Evolutionary conservation across 106 monocot genomes (phyloP).

Genomic region (Hemerocallis citrina): DNA sequence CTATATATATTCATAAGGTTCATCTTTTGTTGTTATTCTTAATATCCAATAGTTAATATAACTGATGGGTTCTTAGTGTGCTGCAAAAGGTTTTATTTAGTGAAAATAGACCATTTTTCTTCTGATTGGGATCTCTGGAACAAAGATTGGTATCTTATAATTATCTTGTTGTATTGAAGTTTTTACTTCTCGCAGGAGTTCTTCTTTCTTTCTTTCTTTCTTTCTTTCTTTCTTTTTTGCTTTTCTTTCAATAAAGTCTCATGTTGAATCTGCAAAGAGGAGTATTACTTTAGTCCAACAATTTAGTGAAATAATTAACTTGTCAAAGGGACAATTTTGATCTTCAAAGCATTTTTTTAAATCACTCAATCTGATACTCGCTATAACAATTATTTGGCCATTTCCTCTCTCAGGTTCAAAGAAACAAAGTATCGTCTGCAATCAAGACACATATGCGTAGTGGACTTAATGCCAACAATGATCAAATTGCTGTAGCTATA

Average conservation of each 20-base stretch:
- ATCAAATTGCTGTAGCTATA: constrained; percentile 76
- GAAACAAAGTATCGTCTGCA: constrained; percentile 39
- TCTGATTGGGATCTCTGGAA: background rate
- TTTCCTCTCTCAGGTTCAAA: constrained; percentile 36
- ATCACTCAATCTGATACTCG: too few species aligned
- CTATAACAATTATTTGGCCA: background rate
- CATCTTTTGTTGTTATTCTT: background rate
- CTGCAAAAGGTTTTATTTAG: background rate
- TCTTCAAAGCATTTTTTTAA: background rate
- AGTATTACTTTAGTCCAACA: background rate
- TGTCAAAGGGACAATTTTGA: background rate
- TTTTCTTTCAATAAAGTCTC: too few species aligned
- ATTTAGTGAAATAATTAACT: background rate
- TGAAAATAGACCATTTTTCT: background rate
- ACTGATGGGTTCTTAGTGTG: background rate
- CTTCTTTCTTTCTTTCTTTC: too few species aligned
- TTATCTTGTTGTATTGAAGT: background rate
- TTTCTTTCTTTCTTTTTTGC: too few species aligned
- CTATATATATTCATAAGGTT: background rate
- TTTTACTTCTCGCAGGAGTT: background rate
- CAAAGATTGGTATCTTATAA: background rate
- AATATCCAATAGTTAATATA: background rate
- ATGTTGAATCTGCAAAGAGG: background rate
- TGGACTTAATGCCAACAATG: constrained; percentile 75
- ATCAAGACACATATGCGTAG: constrained; percentile 42